Conservation (phyloP, 2,329 filamentous ascomycete genomes). For the Pseudopithomyces maydicus region DNA sequence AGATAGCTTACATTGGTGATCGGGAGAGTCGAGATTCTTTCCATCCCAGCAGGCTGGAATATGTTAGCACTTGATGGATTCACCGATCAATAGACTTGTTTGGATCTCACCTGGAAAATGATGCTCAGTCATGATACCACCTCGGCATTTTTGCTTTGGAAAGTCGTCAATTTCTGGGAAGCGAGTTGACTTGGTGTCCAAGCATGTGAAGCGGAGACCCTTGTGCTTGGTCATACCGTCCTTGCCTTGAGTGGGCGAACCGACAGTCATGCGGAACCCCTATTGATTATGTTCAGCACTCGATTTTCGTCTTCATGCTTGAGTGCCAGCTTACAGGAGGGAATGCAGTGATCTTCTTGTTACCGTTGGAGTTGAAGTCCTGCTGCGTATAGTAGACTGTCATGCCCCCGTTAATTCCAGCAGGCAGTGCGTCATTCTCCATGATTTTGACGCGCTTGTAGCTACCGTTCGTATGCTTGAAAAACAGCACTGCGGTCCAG, state of each 20-base stretch:
- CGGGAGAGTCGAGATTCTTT: slow-evolving; percentile 34
- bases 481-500: slow-evolving; percentile 26
- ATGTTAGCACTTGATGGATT: no score
- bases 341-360: slow-evolving; percentile 20
- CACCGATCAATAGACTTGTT: no score
- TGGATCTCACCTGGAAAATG: slow-evolving; percentile 12
- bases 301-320: neutral
- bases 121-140: slow-evolving; percentile 20
- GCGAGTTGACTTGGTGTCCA: slow-evolving; percentile 20
- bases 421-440: slow-evolving; percentile 14
- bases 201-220: slow-evolving; percentile 18
- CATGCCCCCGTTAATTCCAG: slow-evolving; percentile 18
- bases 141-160: slow-evolving; percentile 16
- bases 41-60: slow-evolving; percentile 47
- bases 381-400: slow-evolving; percentile 26
- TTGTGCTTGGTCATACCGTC: slow-evolving; percentile 19
- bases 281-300: neutral
- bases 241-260: slow-evolving; percentile 29
- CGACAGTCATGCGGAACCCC: slow-evolving; percentile 25
- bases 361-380: slow-evolving; percentile 33
- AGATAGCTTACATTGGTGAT: neutral
- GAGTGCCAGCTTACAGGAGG: slow-evolving; percentile 11
- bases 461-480: slow-evolving; percentile 15
- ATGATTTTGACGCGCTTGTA: slow-evolving; percentile 19
- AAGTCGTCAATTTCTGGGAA: slow-evolving; percentile 18